phyloP scores from a whole-genome alignment of 768 basidiomycete genomes.

The Termitomyces sp. region DNA sequence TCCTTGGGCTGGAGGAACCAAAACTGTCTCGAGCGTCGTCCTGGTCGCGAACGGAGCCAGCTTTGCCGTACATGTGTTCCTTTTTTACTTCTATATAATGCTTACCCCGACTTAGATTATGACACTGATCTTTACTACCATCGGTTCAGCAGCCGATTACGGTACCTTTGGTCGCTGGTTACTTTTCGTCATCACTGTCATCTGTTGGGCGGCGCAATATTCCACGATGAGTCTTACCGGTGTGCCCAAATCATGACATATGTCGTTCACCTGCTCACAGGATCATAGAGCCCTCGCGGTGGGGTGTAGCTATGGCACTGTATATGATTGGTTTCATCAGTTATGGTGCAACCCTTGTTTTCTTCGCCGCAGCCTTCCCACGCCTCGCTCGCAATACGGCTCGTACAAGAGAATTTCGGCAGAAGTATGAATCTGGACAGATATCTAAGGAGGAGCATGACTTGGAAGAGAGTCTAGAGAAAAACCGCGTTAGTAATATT shows the following conservation, averaged over 20 bases:
- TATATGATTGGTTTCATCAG: constrained; percentile 78
- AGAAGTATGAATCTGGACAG: constrained; percentile 54
- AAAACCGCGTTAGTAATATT: constrained; percentile 82
- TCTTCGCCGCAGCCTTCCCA: constrained; percentile 76
- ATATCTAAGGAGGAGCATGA: constrained; percentile 62
- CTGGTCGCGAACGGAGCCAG: constrained; percentile 73
- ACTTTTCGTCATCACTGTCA: constrained; percentile 59
- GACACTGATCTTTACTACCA: constrained; percentile 78
- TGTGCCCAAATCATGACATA: constrained; percentile 21
- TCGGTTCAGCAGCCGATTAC: constrained; percentile 71
- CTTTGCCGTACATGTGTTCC: constrained; percentile 28
- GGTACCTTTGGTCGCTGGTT: constrained; percentile 76
- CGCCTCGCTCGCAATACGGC: constrained; percentile 75
- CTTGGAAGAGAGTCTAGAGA: constrained; percentile 70
- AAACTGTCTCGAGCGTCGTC: constrained; percentile 69
- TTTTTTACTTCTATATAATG: not conserved
- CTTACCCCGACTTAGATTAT: constrained; percentile 42
- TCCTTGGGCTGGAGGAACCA: constrained; percentile 71
- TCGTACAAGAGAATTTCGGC: constrained; percentile 49
- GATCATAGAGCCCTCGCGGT: constrained; percentile 51
- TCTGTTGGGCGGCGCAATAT: constrained; percentile 82
- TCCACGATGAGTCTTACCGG: constrained; percentile 70
- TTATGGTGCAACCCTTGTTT: constrained; percentile 78
- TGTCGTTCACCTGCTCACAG: not conserved
- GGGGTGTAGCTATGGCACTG: constrained; percentile 72